Base-by-base conservation (phyloP, 257 asterid genomes). In the Thymus mandschuricus region DNA sequence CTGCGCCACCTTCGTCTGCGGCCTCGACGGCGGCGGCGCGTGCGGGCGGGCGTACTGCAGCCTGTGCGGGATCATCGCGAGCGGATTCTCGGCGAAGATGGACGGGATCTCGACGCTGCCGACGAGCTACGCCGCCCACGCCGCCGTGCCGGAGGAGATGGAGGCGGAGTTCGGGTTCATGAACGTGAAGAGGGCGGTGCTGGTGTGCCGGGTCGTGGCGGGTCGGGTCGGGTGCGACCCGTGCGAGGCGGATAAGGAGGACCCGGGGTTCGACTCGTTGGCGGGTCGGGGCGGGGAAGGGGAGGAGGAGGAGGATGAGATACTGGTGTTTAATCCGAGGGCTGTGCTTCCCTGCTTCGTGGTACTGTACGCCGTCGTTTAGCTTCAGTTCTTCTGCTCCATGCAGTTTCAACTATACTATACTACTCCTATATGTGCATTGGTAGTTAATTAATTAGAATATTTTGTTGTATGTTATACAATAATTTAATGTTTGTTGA, bases 341-440 rank as follows among this genome's bases (percentile, higher is more conserved):
- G 98, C 98, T 51, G 97, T 92, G 48, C 94, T 92, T 76, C 98
- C 98, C 63, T 92, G 98, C 81, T 92, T 92, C 79, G 89, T 86
- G 8, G 85, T 92, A 4, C 83, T 88, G 71, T 90, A 89, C 67
- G 85, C 82, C 10, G 80, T 84, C 6, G 10, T 43, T 0, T 43
- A 43, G 11, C 3, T 8, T 6, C 8, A 43, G 2, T 38, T 6
- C 44, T 38, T 38, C 10, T 9, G 6, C 48, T 43, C 48, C 40
- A 35, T 35, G 40, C 40, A 35, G 40, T 35, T 21, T 21, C 40
- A 35, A 35, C 40, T 35, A 34, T 34, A 34, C 4, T 21, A 21
- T 21, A 21, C 21, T 21, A 21, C 21, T 21, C 38, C 38, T 34
- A 34, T 34, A 34, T 34, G 38, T 21, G 21, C 21, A 21, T 21